phyloP scores from a whole-genome alignment of 148 eudicot species.

The Silene uniflora region DNA sequence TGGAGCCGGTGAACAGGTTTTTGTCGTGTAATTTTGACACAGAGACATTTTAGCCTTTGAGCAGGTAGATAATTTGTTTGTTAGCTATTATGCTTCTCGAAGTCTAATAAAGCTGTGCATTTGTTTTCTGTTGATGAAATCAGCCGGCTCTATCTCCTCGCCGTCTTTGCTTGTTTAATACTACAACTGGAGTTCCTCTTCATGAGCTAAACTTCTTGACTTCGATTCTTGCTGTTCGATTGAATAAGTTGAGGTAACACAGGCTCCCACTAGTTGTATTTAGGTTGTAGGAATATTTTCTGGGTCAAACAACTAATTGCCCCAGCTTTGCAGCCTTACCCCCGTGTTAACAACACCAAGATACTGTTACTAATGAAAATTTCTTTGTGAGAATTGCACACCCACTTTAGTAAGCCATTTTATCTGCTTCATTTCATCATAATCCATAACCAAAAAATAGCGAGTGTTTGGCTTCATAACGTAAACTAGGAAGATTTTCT shows the following conservation, averaged over 20 bases:
- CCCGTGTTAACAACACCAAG: neutral
- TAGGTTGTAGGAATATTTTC: neutral
- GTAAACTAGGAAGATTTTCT: neutral
- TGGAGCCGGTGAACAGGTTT: slow-evolving; percentile 99
- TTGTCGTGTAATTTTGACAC: slow-evolving; percentile 13
- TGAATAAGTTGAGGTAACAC: slow-evolving; percentile 60
- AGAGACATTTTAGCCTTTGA: slow-evolving; percentile 11
- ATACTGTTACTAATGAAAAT: no score
- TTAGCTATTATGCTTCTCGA: neutral
- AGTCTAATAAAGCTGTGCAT: slow-evolving; percentile 20
- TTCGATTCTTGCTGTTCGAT: slow-evolving; percentile 70
- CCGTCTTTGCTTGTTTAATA: slow-evolving; percentile 83
- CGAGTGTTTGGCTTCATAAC: neutral
- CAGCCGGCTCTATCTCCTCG: slow-evolving; percentile 94
- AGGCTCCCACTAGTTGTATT: neutral
- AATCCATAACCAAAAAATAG: neutral
- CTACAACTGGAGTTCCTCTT: slow-evolving; percentile 57
- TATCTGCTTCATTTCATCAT: neutral
- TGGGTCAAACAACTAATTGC: neutral
- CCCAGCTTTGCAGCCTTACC: neutral
- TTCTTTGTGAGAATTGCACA: neutral
- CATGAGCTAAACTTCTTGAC: slow-evolving; percentile 83
- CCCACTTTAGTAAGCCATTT: neutral
- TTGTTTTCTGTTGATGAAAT: slow-evolving; percentile 22
- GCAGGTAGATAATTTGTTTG: slow-evolving; percentile 10